Evolutionary conservation across 1,284 basidiomycete genomes (phyloP).

Genomic region (Sphaerobolus stellatus): DNA sequence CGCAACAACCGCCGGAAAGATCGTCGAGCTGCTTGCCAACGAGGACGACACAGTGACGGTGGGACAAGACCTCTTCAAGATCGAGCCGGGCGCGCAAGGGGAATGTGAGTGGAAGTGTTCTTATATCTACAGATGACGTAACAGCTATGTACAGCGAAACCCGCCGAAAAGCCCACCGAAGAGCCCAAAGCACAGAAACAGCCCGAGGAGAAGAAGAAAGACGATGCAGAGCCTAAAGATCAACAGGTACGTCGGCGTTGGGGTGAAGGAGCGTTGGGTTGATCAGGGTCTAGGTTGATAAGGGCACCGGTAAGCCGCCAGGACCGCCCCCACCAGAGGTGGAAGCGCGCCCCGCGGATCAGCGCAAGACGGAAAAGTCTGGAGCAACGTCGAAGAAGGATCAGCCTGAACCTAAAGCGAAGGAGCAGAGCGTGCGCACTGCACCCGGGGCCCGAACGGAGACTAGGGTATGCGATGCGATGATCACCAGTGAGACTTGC

Average conservation of each 20-base stretch:
- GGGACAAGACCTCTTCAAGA: slow-evolving; percentile 91
- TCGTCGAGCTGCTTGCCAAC: slow-evolving; percentile 81
- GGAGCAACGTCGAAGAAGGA: slow-evolving; percentile 29
- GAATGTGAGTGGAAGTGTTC: slow-evolving; percentile 37
- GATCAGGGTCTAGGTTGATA: slow-evolving; percentile 29
- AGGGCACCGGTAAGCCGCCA: slow-evolving; percentile 44
- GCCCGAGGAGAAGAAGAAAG: slow-evolving; percentile 39
- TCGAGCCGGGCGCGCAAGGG: slow-evolving; percentile 81
- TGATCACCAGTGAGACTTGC: not conserved
- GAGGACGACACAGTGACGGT: slow-evolving; percentile 96
- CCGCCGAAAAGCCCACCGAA: slow-evolving; percentile 33
- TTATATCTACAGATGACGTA: slow-evolving; percentile 14
- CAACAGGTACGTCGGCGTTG: slow-evolving; percentile 34
- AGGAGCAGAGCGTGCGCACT: slow-evolving; percentile 34
- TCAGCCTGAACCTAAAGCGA: slow-evolving; percentile 30
- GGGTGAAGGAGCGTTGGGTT: not conserved
- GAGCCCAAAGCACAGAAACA: slow-evolving; percentile 38
- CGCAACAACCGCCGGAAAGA: slow-evolving; percentile 85
- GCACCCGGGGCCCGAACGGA: slow-evolving; percentile 70
- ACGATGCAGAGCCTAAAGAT: slow-evolving; percentile 48
- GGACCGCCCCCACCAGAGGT: slow-evolving; percentile 31
- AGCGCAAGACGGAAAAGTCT: slow-evolving; percentile 41
- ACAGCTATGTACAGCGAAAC: slow-evolving; percentile 17
- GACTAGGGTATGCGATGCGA: slow-evolving; percentile 64
- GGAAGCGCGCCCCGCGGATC: slow-evolving; percentile 39